Base-by-base conservation (phyloP, 371 early-diverging fungal species). In the Zopfochytrium polystomum region DNA sequence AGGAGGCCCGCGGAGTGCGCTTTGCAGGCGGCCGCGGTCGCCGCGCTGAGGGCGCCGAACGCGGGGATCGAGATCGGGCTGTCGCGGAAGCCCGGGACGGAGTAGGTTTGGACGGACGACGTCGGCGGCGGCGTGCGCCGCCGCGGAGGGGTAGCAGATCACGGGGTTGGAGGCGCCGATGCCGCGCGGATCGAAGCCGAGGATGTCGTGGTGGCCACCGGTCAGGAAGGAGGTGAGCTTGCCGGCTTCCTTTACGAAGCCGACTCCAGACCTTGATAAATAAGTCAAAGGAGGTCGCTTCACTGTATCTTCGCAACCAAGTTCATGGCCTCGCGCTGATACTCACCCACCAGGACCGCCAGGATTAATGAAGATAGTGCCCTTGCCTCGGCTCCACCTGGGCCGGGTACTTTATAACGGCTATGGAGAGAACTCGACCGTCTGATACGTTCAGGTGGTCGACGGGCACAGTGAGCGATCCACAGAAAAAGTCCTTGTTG, bases 101-200 rank as follows among this genome's bases (percentile, higher is more conserved):
- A 20, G n/a, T 26, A 9, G 32, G 22, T n/a, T 1, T 20, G 23
- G 42, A 26, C 5, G 25, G 32, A n/a, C 52, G 18, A 52, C 22
- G 2, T n/a, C 47, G n/a, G 31, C 3, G 2, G 38, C 34, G n/a
- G n/a, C n/a, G n/a, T n/a, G n/a, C n/a, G n/a, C n/a, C n/a, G n/a
- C n/a, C n/a, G n/a, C n/a, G n/a, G 13, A 38, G 30, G 31, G 34
- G 54, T 47, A 66, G 64, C 72, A 75, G 3, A 46, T 44, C 42
- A 75, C 52, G 5, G 76, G 54, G 15, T 60, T 29, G 46, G 64
- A 66, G 0, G 30, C 35, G 3, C 62, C 69, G 11, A 72, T 58
- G 32, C 76, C 76, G 50, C 76, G 57, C 9, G 72, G 72, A 34
- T 75, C n/a, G n/a, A n/a, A n/a, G n/a, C n/a, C n/a, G n/a, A n/a